Evolutionary conservation across 2,329 filamentous ascomycete species (phyloP), one percentile per base, ranked within the genome.

Genomic region (Cladosporium phlei): DNA sequence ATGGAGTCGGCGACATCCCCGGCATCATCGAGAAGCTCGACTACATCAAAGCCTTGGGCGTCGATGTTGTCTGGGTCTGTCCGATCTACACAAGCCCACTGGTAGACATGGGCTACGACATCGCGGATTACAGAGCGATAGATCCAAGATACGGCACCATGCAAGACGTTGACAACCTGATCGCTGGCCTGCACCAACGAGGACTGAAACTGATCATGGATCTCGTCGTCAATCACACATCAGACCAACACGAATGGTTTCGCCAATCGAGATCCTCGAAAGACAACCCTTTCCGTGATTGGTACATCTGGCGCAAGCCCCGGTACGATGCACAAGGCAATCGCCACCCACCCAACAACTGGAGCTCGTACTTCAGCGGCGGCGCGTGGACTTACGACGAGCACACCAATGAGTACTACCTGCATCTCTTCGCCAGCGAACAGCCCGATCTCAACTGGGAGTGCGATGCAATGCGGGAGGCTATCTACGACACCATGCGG

Each of bases 401-500:
- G 55, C 60, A 66, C 12, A 88, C 85, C 0, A 72, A 75, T 43
- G 84, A 90, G 65, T 90, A 87, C 62, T 90, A 88, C 58, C 77
- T 90, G 0, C 82, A 86, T 52, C 75, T 93, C 8, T 94, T 88
- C 63, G 82, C 83, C 5, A 77, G 76, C 5, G 82, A 88, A 56
- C 86, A 91, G 62, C 86, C 88, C 0, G 88, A 93, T 56, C 73
- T 93, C 12, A 93, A 93, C 67, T 93, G 86, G 86, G 86, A 91
- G 59, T 86, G 85, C 48, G 72, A 75, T 0, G 78, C 77, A 12
- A 77, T 83, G 0, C 76, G 86, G 9, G 68, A 77, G 38, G 85
- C 85, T 2, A 83, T 91, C 11, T 85, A 88, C 60, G 73, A 82
- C 29, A 75, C 76, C 12, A 58, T 60, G 57, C 46, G 43, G 2